These are phyloP conservation scores for Paecilomyces fulvus DNA, from an alignment of 2,329 filamentous ascomycete genomes.

Conservation along the genomic window DNA sequence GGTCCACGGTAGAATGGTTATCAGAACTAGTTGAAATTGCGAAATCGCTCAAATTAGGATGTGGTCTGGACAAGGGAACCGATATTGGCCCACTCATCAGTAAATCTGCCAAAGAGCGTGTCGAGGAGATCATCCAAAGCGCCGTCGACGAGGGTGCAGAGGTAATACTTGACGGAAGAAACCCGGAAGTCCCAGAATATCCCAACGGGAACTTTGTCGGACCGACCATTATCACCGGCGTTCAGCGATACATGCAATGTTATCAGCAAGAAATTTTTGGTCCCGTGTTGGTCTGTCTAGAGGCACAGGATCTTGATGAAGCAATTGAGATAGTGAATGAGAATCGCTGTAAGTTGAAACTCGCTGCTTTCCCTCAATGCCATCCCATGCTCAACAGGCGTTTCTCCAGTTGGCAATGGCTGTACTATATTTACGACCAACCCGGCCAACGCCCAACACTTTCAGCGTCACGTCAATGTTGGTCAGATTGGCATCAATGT, in stretches of 20 bases:
- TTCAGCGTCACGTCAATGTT: constrained; percentile 23
- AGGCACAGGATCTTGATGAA: constrained; percentile 52
- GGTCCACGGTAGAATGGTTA: constrained; percentile 58
- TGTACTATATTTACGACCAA: constrained; percentile 27
- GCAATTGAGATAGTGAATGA: constrained; percentile 39
- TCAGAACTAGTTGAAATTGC: constrained; percentile 55
- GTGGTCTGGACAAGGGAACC: constrained; percentile 50
- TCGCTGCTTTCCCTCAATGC: background rate
- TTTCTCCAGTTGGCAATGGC: constrained; percentile 25
- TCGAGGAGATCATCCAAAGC: constrained; percentile 6
- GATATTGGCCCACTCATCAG: constrained; percentile 1
- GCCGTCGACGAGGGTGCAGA: constrained; percentile 4
- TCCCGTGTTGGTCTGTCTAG: constrained; percentile 55
- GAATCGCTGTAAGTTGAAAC: background rate
- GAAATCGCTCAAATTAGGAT: constrained; percentile 52
- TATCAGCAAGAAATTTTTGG: constrained; percentile 62
- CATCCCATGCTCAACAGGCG: background rate
- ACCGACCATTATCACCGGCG: constrained; percentile 57
- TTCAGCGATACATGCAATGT: constrained; percentile 58
- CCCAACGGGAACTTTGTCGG: constrained; percentile 32
- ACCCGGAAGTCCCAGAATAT: constrained; percentile 3
- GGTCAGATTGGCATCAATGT: constrained; percentile 23
- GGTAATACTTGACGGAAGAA: constrained; percentile 4
- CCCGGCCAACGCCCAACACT: constrained; percentile 20
- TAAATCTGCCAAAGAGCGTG: constrained; percentile 1